Evolutionary conservation across 2,329 filamentous ascomycete species (phyloP).

Genomic region (Ophiocordyceps australis): DNA sequence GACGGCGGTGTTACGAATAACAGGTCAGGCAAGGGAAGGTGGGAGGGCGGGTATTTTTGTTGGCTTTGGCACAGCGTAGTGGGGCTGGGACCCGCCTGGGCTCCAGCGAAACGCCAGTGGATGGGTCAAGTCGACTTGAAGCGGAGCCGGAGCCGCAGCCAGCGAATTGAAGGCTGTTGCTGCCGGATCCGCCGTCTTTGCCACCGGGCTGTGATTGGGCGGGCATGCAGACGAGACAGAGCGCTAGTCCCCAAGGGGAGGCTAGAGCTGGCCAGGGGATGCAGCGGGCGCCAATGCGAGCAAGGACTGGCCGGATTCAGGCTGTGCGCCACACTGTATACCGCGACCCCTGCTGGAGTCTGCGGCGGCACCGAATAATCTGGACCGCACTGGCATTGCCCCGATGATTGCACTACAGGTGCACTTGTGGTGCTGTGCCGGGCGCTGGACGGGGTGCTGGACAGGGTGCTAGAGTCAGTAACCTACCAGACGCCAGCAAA

Average conservation of each 20-base stretch:
- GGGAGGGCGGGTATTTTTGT: conserved; percentile 7
- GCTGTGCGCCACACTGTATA: conserved; percentile 10
- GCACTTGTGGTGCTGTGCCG: not conserved
- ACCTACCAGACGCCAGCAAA: too few species aligned
- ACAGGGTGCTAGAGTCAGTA: too few species aligned
- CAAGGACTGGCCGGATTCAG: conserved; percentile 7
- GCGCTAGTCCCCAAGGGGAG: conserved; percentile 6
- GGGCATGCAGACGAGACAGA: conserved; percentile 5
- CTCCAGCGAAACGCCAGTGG: conserved; percentile 7
- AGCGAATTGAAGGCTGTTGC: conserved; percentile 11
- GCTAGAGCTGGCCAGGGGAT: conserved; percentile 5
- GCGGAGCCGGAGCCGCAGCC: conserved; percentile 4
- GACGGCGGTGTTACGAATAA: not conserved
- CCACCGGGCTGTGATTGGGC: conserved; percentile 15
- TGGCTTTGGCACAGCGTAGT: conserved; percentile 8
- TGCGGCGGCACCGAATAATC: too few species aligned
- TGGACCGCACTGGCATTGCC: too few species aligned
- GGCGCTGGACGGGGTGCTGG: not conserved
- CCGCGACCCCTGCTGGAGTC: too few species aligned
- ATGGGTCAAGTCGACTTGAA: not conserved
- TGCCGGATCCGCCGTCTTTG: conserved; percentile 9
- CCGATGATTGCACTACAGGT: too few species aligned
- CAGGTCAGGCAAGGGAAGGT: conserved; percentile 1
- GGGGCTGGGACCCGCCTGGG: conserved; percentile 1
- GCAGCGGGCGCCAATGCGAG: conserved; percentile 8